Evolutionary conservation across 202 grass and related monocot species (phyloP).

Genomic region (Zoysia matrella): DNA sequence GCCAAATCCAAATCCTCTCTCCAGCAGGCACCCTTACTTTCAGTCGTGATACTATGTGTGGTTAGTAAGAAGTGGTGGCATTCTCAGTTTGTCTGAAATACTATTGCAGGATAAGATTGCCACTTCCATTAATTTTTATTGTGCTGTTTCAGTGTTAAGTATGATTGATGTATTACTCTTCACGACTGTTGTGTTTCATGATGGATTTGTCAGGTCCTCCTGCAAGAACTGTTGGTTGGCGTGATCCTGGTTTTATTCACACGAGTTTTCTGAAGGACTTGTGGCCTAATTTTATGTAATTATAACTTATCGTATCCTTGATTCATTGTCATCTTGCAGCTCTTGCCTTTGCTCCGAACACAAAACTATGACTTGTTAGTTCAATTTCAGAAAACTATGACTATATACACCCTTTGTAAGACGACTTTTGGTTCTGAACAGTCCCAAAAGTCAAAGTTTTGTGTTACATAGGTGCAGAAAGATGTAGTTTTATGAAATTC

Average conservation of each 20-base stretch:
- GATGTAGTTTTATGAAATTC: too few relatives aligned
- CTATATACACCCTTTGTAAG: too few relatives aligned
- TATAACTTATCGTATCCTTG: conserved; percentile 32
- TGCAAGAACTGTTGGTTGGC: conserved; percentile 93
- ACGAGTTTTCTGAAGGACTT: conserved; percentile 80
- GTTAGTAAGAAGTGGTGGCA: conserved; percentile 47
- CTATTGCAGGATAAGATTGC: conserved; percentile 12
- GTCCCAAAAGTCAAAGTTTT: too few relatives aligned
- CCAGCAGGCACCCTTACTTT: conserved; percentile 88
- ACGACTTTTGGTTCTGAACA: too few relatives aligned
- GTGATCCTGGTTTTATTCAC: conserved; percentile 87
- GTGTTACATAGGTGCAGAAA: too few relatives aligned
- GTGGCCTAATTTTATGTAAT: conserved; percentile 84
- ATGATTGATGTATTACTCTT: background rate
- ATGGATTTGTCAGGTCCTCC: conserved; percentile 63
- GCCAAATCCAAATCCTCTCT: conserved; percentile 62
- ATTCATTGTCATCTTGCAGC: background rate
- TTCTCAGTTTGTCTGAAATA: background rate
- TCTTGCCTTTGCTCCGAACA: too few relatives aligned
- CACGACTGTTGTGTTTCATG: conserved; percentile 16
- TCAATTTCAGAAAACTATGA: too few relatives aligned
- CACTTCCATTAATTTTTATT: background rate
- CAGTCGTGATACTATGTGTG: conserved; percentile 75
- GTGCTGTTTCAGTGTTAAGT: background rate
- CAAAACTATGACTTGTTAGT: too few relatives aligned